phyloP scores from a whole-genome alignment of 75 land plant genomes.

The Pinus albicaulis region DNA sequence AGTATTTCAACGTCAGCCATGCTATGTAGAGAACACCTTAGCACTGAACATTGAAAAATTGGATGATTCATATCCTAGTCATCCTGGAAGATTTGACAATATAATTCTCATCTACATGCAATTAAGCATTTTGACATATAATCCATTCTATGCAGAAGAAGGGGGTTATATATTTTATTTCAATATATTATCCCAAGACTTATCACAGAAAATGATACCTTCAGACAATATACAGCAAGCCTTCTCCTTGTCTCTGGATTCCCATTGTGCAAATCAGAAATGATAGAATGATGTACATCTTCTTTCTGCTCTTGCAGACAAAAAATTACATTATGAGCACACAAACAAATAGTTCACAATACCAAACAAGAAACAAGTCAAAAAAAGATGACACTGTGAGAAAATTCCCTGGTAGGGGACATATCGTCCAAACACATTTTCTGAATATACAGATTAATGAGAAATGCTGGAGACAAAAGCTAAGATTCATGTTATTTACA shows the following conservation, averaged over 20 bases:
- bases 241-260: slow-evolving; percentile 95
- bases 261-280: slow-evolving; percentile 97
- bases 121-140: background rate
- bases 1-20: background rate
- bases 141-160: background rate
- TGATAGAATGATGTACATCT: slow-evolving; percentile 99
- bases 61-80: too few relatives aligned
- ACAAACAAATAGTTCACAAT: background rate
- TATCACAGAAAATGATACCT: slow-evolving; percentile 37
- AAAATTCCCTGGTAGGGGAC: background rate
- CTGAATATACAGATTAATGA: background rate
- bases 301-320: slow-evolving; percentile 73
- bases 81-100: too few relatives aligned
- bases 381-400: background rate
- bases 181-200: background rate
- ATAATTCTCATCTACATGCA: background rate
- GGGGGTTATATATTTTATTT: background rate
- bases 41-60: too few relatives aligned
- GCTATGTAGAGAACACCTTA: background rate
- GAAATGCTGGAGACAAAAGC: background rate
- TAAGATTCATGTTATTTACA: background rate
- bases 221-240: slow-evolving; percentile 96
- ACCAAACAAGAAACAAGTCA: background rate
- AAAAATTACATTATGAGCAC: background rate
- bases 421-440: background rate